These are phyloP conservation scores for Moesziomyces sp. DNA, from an alignment of 1,284 basidiomycete species.

Conservation along the genomic window DNA sequence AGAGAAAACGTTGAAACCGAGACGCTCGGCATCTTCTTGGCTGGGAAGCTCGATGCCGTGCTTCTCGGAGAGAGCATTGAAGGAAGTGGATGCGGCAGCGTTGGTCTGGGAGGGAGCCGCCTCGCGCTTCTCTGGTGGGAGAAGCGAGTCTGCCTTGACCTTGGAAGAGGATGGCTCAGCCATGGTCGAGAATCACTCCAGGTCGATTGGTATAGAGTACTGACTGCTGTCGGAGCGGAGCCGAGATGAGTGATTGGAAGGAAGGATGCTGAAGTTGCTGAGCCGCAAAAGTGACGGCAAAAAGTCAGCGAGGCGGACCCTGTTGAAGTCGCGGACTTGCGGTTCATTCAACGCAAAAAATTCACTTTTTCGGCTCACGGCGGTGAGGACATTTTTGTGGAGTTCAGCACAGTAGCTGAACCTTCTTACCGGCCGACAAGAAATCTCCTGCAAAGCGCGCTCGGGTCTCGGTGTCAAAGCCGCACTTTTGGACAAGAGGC, in stretches of 20 bases:
- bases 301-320: neutral
- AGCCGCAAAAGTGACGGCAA: neutral
- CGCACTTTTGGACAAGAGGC: conserved; percentile 28
- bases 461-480: conserved; percentile 12
- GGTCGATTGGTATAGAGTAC: too few relatives aligned
- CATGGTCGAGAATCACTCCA: conserved; percentile 9
- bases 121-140: conserved; percentile 12
- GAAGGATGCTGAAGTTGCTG: neutral
- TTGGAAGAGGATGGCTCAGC: conserved; percentile 38
- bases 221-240: too few relatives aligned
- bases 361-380: neutral
- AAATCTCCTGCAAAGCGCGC: neutral
- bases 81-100: conserved; percentile 10
- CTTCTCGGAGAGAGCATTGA: conserved; percentile 14
- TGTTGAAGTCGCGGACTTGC: neutral
- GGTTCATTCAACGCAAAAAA: neutral
- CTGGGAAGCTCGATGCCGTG: conserved; percentile 40
- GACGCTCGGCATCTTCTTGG: conserved; percentile 38
- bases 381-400: conserved; percentile 5
- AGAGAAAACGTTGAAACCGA: conserved; percentile 70
- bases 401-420: conserved; percentile 1
- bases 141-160: conserved; percentile 42
- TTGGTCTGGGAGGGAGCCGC: neutral
- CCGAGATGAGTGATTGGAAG: too few relatives aligned
- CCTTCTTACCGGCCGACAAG: conserved; percentile 31